These are phyloP conservation scores for Fusarium continuum DNA, from an alignment of 2,329 filamentous ascomycete genomes.

Conservation along the genomic window DNA sequence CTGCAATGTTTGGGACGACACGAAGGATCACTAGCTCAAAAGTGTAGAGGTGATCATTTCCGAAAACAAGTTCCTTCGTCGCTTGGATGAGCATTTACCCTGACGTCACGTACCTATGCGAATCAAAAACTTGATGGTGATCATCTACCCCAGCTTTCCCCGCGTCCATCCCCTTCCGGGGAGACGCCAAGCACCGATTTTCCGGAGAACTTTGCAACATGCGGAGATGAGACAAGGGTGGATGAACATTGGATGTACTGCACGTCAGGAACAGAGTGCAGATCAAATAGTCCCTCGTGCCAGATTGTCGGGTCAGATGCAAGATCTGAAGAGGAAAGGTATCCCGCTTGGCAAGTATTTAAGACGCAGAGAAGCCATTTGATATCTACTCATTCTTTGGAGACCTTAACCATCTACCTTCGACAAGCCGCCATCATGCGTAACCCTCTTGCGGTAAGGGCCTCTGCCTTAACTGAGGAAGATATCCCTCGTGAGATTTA, in stretches of 20 bases:
- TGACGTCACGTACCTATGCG: neutral
- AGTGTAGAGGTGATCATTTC: neutral
- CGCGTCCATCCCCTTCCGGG: neutral
- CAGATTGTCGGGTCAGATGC: neutral
- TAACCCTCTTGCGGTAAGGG: neutral
- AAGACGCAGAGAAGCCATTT: too few species aligned
- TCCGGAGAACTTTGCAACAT: neutral
- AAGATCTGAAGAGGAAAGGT: neutral
- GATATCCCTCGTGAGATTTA: conserved; percentile 1
- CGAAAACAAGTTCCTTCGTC: neutral
- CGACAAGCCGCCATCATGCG: neutral
- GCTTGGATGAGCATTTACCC: neutral
- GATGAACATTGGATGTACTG: neutral
- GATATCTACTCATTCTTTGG: too few species aligned
- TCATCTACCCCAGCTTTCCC: neutral
- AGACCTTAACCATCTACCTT: too few species aligned
- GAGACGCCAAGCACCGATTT: neutral
- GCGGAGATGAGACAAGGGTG: neutral
- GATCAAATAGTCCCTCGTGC: neutral
- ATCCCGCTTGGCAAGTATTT: too few species aligned
- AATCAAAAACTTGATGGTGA: neutral
- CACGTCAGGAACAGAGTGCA: neutral
- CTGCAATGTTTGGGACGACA: neutral
- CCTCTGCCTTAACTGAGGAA: neutral
- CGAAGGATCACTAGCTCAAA: neutral